Base-by-base conservation (phyloP, 148 eudicot genomes). In the Pharnaceum exiguum region DNA sequence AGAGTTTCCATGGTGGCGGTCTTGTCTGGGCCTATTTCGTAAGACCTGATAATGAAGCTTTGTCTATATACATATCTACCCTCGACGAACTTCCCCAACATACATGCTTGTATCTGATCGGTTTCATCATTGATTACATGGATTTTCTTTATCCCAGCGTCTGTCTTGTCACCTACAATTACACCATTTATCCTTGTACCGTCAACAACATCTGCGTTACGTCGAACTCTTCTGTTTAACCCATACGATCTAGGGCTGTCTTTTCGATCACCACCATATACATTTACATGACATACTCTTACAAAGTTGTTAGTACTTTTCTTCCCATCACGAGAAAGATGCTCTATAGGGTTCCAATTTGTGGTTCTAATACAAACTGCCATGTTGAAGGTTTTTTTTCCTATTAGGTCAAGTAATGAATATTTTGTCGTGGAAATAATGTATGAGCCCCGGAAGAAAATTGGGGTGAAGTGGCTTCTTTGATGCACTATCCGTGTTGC, bases 1-100 rank as follows among this genome's bases (percentile, higher is more conserved):
- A 88, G 55, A 0, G 96, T 88, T 69, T 88, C 96, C 96, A 88
- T 82, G 4, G 96, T 84, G 32, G 96, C 89, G 12, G 96, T 88
- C 42, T 82, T 75, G 57, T 88, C 96, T 5, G 96, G 91, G 46
- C 96, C 96, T 36, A 82, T 88, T 65, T 88, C 96, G 64, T 88
- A 88, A 49, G 91, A 88, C 65, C 96, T 69, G 1, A 88, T 85
- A 15, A 80, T 75, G 59, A 82, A 88, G 8, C 77, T 66, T 59
- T 88, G 96, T 39, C 90, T 54, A 48, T 73, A 88, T 1, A 88
- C 84, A 40, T 69, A 74, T 42, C 81, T 45, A 10, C 72, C 66
- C 55, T 84, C 91, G 17, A 80, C 79, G 39, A 88, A 82, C 37
- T 75, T 80, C 24, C 96, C 96, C 0, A 73, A 57, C 62, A 87